Evolutionary conservation across 1,139 yeast genomes (phyloP), one percentile per base, ranked within the genome.

Genomic region (Eremothecium cymbalariae): DNA sequence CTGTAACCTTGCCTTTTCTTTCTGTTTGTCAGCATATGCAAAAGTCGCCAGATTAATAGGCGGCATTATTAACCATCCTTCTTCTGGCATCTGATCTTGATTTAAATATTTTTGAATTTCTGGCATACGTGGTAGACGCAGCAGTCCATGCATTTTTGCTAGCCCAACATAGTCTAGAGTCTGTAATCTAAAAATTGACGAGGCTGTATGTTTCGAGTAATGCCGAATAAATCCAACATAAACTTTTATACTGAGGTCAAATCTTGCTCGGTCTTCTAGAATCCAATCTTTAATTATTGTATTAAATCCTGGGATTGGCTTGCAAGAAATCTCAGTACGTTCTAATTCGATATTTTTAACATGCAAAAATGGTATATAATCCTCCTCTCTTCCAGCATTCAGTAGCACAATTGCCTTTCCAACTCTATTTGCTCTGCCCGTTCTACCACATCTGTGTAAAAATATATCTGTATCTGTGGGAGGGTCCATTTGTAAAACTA

Each of bases 61-160:
- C 48, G 70, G 57, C 25, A 61, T 64, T 1, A 77, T 75, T 28
- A 86, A 59, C 86, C 90, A 84, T 0, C 95, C 96, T 32, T 64
- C 67, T 12, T 56, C 48, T 31, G 45, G 53, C n/a, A 47, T 33
- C 1, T 63, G 69, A 21, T 64, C 63, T 8, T 68, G 55, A 6
- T 29, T 24, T 2, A 81, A 63, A 47, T 68, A 66, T 39, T 64
- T 67, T 20, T 65, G 66, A 17, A 84, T 67, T 55, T 93, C 99
- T 0, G 98, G 98, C 97, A 93, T 93, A 47, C 77, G 75, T 6
- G 99, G 99, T 36, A 90, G 62, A 47, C 96, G 68, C 31, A 84
- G 60, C 9, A 93, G 60, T 1, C 95, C 95, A 58, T 82, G 86
- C 63, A 82, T 68, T 44, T 67, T 70, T 1, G 94, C 95, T 9